Percentiles rank a stretch among this genome's conserved stretches.
Conservation (phyloP, 768 basidiomycete genomes). For the Neoboletus magnificus region DNA sequence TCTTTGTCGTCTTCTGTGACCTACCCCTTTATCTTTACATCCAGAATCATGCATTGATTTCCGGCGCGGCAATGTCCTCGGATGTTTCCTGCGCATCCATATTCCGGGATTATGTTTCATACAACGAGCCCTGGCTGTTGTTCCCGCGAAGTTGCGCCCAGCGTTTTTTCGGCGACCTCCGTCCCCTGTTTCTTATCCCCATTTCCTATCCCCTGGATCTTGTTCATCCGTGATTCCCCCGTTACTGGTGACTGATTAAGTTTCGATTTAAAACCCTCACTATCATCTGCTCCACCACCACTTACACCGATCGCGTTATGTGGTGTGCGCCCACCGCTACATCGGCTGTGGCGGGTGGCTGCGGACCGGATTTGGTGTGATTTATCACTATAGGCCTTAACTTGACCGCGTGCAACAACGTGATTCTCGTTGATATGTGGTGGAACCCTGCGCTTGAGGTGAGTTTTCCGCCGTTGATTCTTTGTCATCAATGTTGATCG, state of each 20-base stretch:
- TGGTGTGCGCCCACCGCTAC: neutral
- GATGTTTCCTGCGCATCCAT: neutral
- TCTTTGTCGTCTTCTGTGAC: neutral
- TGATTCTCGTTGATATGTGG: conserved; percentile 91
- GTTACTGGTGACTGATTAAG: conserved; percentile 12
- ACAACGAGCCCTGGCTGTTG: too few species aligned
- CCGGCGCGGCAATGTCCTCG: neutral
- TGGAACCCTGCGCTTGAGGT: conserved; percentile 91
- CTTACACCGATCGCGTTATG: neutral
- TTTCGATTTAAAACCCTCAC: neutral
- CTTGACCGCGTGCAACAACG: conserved; percentile 89
- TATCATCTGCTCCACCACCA: neutral
- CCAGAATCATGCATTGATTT: neutral
- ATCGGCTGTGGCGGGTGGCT: conserved; percentile 1
- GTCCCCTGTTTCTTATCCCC: neutral
- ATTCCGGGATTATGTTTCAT: neutral
- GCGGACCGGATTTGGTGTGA: neutral
- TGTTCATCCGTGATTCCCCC: neutral
- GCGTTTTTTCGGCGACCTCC: neutral
- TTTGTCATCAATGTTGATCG: conserved; percentile 7
- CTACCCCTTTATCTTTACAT: neutral
- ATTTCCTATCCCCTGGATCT: neutral
- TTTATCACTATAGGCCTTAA: conserved; percentile 64
- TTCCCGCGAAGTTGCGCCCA: conserved; percentile 1
- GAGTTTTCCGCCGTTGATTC: conserved; percentile 18